phyloP scores from a whole-genome alignment of 2,329 filamentous ascomycete genomes.

The Gaeumannomyces sp. region DNA sequence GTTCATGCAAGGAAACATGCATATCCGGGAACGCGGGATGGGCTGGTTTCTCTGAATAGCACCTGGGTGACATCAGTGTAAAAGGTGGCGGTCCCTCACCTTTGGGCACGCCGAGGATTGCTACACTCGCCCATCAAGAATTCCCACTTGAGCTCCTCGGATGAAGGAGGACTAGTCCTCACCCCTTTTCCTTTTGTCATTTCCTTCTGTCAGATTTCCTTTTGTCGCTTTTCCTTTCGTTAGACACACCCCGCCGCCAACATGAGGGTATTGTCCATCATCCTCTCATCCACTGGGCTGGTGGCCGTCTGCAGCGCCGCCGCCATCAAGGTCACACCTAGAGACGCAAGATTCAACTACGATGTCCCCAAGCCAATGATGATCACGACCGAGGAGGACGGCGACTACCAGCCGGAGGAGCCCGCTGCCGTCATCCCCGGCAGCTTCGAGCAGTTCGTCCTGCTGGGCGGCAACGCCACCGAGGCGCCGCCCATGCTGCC shows the following conservation, averaged over 20 bases:
- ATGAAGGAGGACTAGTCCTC: background rate
- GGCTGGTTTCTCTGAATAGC: background rate
- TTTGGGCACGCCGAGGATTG: background rate
- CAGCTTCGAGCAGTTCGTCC: background rate
- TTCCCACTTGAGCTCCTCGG: background rate
- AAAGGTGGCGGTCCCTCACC: background rate
- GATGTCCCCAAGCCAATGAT: background rate
- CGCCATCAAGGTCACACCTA: background rate
- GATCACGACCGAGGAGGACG: background rate
- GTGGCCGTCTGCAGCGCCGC: background rate
- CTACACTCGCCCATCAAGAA: background rate
- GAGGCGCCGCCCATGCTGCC: background rate
- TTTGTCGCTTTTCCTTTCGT: background rate
- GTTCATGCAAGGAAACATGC: no score
- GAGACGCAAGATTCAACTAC: background rate
- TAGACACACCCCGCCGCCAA: background rate
- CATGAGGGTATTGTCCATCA: background rate
- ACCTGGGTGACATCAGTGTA: background rate
- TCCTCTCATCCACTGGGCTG: background rate
- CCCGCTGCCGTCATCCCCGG: background rate
- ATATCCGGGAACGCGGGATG: background rate
- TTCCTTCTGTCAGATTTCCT: background rate
- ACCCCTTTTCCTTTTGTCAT: background rate
- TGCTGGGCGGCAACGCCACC: slow-evolving; percentile 1
- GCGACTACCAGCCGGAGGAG: background rate